These are phyloP conservation scores for Neoscytalidium dimidiatum DNA, from an alignment of 2,329 filamentous ascomycete genomes.

Conservation along the genomic window DNA sequence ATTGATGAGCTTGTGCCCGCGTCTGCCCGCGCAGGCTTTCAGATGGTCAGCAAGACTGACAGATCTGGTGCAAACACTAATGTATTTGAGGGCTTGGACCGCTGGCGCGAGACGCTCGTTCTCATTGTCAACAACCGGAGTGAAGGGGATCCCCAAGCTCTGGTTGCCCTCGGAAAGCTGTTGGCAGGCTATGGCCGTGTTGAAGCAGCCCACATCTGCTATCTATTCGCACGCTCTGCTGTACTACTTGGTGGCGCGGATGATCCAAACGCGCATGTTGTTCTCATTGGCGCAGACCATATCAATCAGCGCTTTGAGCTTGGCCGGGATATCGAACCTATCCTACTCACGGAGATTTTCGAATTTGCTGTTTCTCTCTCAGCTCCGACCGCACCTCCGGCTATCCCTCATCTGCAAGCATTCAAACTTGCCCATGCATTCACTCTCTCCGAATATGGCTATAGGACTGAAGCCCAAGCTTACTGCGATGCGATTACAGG, in stretches of 20 bases:
- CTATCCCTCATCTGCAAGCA: slow-evolving; percentile 78
- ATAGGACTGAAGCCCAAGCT: slow-evolving; percentile 77
- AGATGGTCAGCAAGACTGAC: slow-evolving; percentile 79
- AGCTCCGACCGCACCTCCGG: slow-evolving; percentile 51
- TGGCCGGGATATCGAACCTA: slow-evolving; percentile 76
- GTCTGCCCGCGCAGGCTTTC: slow-evolving; percentile 87
- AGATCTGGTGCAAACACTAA: slow-evolving; percentile 65
- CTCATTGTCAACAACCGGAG: slow-evolving; percentile 89
- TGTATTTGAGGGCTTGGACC: slow-evolving; percentile 80
- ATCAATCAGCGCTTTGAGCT: slow-evolving; percentile 69
- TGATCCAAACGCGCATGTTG: slow-evolving; percentile 75
- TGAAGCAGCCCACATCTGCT: slow-evolving; percentile 93
- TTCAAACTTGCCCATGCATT: slow-evolving; percentile 92
- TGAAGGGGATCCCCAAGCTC: slow-evolving; percentile 71
- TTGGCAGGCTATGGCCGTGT: slow-evolving; percentile 82
- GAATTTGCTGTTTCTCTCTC: slow-evolving; percentile 83
- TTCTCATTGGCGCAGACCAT: slow-evolving; percentile 84
- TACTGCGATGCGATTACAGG: slow-evolving; percentile 85
- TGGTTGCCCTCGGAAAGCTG: slow-evolving; percentile 79
- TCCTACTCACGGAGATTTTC: slow-evolving; percentile 95
- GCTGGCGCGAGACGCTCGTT: slow-evolving; percentile 88
- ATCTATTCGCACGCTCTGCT: slow-evolving; percentile 74
- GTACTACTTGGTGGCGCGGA: slow-evolving; percentile 80
- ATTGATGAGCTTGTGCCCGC: slow-evolving; percentile 93
- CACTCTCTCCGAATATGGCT: slow-evolving; percentile 79